These are phyloP conservation scores for Dispira simplex DNA, from an alignment of 192 early-diverging fungal species.

Conservation along the genomic window DNA sequence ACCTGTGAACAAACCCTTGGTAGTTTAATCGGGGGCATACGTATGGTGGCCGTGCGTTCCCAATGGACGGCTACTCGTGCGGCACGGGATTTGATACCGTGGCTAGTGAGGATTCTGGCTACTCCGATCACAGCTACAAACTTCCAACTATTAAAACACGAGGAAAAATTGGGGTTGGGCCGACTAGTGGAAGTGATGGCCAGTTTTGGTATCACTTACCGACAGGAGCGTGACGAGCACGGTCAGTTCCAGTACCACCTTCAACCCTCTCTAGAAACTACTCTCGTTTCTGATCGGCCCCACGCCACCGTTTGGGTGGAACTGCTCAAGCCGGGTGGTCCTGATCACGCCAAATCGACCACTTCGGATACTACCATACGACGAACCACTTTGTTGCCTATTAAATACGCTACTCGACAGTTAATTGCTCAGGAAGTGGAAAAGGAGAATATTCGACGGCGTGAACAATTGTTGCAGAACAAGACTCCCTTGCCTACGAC, in stretches of 20 bases:
- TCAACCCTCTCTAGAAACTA: slow-evolving; percentile 41
- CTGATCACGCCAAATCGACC: neutral
- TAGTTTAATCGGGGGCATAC: neutral
- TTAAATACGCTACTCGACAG: slow-evolving; percentile 63
- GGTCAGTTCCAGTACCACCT: slow-evolving; percentile 39
- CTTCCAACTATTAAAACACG: slow-evolving; percentile 38
- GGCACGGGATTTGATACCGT: slow-evolving; percentile 37
- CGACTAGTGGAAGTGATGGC: slow-evolving; percentile 53
- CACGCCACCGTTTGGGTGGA: too few species aligned
- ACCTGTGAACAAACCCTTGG: slow-evolving; percentile 2
- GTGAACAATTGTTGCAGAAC: neutral
- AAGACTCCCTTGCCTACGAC: neutral
- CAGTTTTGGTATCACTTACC: slow-evolving; percentile 48
- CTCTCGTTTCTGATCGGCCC: neutral
- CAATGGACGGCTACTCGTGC: neutral
- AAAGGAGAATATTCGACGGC: slow-evolving; percentile 12
- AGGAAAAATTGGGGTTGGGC: slow-evolving; percentile 34
- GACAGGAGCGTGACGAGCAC: slow-evolving; percentile 47
- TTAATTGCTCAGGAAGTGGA: slow-evolving; percentile 64
- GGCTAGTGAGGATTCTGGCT: slow-evolving; percentile 59
- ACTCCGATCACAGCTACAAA: slow-evolving; percentile 28
- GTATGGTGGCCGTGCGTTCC: neutral
- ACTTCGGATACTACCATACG: slow-evolving; percentile 12
- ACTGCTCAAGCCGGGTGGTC: too few species aligned
- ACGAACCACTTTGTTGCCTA: slow-evolving; percentile 25